Evolutionary conservation across 495 filamentous ascomycete genomes (phyloP).

Genomic region (Monascus purpureus): DNA sequence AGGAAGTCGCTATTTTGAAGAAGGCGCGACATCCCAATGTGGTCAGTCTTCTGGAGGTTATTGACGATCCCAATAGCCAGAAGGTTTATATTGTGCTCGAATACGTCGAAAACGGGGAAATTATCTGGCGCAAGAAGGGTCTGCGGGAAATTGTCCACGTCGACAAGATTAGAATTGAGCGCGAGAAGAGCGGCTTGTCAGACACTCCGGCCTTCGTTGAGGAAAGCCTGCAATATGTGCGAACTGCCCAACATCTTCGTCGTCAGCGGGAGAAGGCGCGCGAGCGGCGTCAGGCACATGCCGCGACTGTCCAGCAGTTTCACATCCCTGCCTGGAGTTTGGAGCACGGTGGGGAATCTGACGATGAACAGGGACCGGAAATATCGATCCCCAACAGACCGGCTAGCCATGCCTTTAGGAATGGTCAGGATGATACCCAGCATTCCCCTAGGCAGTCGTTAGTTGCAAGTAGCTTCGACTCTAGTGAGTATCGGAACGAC

Average conservation of each 20-base stretch:
- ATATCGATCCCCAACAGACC: conserved; percentile 23
- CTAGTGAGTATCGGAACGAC: conserved; percentile 28
- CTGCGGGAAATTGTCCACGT: conserved; percentile 63
- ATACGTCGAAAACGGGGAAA: conserved; percentile 84
- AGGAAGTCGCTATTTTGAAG: conserved; percentile 94
- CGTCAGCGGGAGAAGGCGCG: conserved; percentile 42
- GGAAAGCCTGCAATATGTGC: conserved; percentile 50
- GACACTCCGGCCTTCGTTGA: conserved; percentile 35
- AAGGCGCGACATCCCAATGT: conserved; percentile 94
- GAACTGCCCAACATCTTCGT: conserved; percentile 40
- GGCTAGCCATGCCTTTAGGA: too few relatives aligned
- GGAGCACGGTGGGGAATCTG: conserved; percentile 60
- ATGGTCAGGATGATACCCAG: conserved; percentile 14
- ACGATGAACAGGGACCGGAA: conserved; percentile 29
- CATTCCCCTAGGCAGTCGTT: conserved; percentile 30
- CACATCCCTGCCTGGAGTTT: conserved; percentile 56
- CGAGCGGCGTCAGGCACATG: conserved; percentile 38
- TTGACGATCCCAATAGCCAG: conserved; percentile 86
- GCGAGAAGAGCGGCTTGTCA: conserved; percentile 48
- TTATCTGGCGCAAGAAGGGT: conserved; percentile 81
- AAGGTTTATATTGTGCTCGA: conserved; percentile 98
- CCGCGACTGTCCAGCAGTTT: conserved; percentile 23
- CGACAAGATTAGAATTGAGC: conserved; percentile 65
- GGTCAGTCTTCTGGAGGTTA: conserved; percentile 88
- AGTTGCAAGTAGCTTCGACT: conserved; percentile 28